phyloP scores from a whole-genome alignment of 1,139 yeast species.

The Geotrichum aggregatum region DNA sequence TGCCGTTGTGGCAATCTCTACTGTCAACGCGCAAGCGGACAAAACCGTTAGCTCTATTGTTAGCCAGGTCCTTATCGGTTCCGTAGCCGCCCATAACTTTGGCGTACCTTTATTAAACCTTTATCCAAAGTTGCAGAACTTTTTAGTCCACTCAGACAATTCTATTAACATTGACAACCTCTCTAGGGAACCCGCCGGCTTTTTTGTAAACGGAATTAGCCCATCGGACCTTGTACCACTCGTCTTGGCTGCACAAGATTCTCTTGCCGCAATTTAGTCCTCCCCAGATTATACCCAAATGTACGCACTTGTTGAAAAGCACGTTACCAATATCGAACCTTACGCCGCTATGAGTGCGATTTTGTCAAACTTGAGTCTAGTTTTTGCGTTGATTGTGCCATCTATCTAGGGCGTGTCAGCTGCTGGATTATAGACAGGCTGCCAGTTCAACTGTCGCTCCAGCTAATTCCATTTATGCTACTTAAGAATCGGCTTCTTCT shows the following conservation, averaged over 20 bases:
- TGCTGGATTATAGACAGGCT: too few species aligned
- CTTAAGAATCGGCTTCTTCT: too few species aligned
- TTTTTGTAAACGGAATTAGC: slow-evolving; percentile 23
- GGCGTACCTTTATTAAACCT: slow-evolving; percentile 21
- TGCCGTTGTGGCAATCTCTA: slow-evolving; percentile 21
- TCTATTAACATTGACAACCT: slow-evolving; percentile 20
- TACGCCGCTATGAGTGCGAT: slow-evolving; percentile 21
- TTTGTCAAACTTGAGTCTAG: slow-evolving; percentile 18
- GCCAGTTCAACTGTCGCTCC: too few species aligned
- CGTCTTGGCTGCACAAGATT: slow-evolving; percentile 19
- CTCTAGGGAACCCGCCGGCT: slow-evolving; percentile 19
- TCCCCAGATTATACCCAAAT: slow-evolving; percentile 20
- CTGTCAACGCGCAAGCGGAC: slow-evolving; percentile 22
- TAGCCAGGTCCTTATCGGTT: slow-evolving; percentile 21
- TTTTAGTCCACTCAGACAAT: too few species aligned
- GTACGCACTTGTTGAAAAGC: slow-evolving; percentile 13
- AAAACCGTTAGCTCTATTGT: slow-evolving; percentile 20
- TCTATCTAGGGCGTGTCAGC: slow-evolving; percentile 22
- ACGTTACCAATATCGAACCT: slow-evolving; percentile 20
- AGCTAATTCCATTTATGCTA: too few species aligned
- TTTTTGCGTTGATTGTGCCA: slow-evolving; percentile 20
- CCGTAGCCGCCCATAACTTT: slow-evolving; percentile 21
- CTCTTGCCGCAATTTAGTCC: slow-evolving; percentile 22
- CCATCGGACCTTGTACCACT: slow-evolving; percentile 19
- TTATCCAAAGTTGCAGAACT: too few species aligned